Conservation (phyloP, 441 rosid species). For the Corymbia citriodora region DNA sequence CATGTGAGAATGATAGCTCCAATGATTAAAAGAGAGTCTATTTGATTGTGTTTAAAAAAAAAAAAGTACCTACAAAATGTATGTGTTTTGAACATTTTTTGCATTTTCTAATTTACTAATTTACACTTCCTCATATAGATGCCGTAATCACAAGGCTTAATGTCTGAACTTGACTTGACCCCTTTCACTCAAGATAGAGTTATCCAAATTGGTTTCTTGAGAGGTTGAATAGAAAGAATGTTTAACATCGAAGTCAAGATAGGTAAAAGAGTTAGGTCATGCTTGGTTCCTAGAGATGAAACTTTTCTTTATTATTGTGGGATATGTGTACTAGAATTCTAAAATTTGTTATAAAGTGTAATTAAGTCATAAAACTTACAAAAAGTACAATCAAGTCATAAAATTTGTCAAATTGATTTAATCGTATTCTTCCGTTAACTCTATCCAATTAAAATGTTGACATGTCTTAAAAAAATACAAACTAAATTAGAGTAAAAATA, state of each 20-base stretch:
- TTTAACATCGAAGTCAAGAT: accelerated
- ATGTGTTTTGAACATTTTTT: background rate
- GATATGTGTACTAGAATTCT: too few species aligned
- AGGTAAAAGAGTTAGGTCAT: background rate
- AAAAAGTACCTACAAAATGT: background rate
- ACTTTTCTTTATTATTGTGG: too few species aligned
- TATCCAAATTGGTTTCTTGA: background rate
- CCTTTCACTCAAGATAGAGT: accelerated
- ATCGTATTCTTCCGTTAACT: too few species aligned
- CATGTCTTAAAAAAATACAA: too few species aligned
- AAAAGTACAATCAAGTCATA: too few species aligned
- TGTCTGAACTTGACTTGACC: background rate
- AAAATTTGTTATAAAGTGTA: too few species aligned
- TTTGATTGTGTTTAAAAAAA: background rate
- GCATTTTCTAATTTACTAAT: accelerated
- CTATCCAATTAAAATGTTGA: too few species aligned
- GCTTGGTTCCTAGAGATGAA: too few species aligned
- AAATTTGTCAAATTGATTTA: too few species aligned
- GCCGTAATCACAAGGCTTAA: background rate
- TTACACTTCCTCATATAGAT: background rate
- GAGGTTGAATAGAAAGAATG: background rate
- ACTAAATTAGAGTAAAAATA: too few species aligned
- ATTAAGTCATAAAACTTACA: too few species aligned
- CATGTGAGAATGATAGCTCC: too few species aligned
- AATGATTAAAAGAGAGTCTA: background rate